Conservation (phyloP, 192 early-diverging fungal genomes). For the Gorgonomyces haynaldii region DNA sequence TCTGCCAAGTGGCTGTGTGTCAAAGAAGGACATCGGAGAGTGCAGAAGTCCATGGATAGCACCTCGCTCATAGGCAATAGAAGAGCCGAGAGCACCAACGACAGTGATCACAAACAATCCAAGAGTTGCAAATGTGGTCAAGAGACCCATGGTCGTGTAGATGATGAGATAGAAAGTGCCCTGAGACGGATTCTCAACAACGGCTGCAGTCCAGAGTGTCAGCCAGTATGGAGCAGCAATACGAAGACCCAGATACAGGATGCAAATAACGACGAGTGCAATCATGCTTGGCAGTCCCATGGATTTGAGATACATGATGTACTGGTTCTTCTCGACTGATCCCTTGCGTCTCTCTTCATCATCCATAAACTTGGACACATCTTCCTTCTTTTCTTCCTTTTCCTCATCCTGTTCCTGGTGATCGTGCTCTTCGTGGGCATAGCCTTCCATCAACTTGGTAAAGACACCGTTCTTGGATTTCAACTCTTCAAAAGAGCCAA, state of each 20-base stretch:
- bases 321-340: background rate
- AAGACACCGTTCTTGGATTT: no score
- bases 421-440: no score
- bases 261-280: background rate
- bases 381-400: no score
- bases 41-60: conserved; percentile 10
- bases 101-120: conserved; percentile 30
- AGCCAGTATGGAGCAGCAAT: background rate
- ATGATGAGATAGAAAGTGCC: background rate
- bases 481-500: conserved; percentile 41
- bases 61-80: background rate
- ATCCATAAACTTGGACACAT: no score
- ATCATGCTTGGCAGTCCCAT: background rate
- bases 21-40: conserved; percentile 78
- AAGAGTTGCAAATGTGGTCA: no score
- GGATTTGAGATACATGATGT: background rate
- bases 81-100: conserved; percentile 18
- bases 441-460: no score
- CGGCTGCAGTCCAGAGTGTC: background rate
- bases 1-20: conserved; percentile 77
- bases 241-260: background rate
- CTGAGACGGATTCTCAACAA: background rate
- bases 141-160: background rate
- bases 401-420: no score
- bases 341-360: no score